Base-by-base conservation (phyloP, 345 rosid species). In the Gossypium herbaceum region DNA sequence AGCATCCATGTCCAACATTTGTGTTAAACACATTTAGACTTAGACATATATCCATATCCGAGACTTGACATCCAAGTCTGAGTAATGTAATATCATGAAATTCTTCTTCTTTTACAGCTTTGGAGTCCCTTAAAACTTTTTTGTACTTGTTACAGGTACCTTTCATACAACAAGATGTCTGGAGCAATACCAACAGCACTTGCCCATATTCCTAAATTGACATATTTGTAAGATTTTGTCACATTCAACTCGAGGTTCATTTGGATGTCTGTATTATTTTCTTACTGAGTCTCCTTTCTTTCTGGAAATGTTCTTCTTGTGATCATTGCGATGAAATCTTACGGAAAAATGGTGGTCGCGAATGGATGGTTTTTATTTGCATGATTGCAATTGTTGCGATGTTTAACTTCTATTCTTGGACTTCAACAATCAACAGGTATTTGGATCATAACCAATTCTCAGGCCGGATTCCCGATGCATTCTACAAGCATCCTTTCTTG, bases 361-460 rank as follows among this genome's bases (percentile, higher is more conserved):
- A 25, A 41, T 34, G 4, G 55, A 52, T 2, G 63, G 17, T 54
- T 16, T 12, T 50, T 66, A 13, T 47, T 64, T 48, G 72, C 41
- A 47, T 68, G 56, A 68, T 6, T 12, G 34, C 27, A 41, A 62
- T 25, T 25, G 2, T 41, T 56, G 56, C 19, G 9, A 71, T 74
- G 50, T 24, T 25, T 74, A 34, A 66, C 16, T 57, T 44, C 2
- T 19, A 15, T n/a, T 56, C 47, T 64, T 75, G 65, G 48, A 75
- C 61, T 12, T 51, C 72, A 41, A 50, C 73, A 50, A 72, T 81
- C 6, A 74, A 74, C 86, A 92, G 98, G 85, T 94, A 94, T 81
- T 79, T 94, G 86, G 98, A 94, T 85, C 98, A 94, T 86, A 94
- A 94, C 82, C 97, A 91, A 73, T 94, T 94, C 79, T 77, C 91